Evolutionary conservation across 1,284 basidiomycete species (phyloP).

Genomic region (Sphagnurus paluster): DNA sequence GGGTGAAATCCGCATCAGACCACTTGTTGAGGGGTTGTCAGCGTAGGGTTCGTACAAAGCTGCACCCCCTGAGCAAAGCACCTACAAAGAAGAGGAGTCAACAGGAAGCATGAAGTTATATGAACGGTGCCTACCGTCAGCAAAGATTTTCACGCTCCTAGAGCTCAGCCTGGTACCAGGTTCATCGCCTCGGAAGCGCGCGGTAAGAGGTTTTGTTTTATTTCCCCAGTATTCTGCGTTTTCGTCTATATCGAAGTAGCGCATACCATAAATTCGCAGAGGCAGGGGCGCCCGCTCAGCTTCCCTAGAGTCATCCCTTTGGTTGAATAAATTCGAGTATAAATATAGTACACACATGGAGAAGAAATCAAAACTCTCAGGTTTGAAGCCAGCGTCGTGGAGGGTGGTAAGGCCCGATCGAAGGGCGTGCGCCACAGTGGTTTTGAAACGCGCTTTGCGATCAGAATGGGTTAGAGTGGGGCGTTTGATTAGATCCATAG

Average conservation of each 20-base stretch:
- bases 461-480: conserved; percentile 58
- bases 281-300: not conserved
- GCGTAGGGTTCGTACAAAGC: conserved; percentile 84
- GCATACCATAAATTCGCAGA: conserved; percentile 77
- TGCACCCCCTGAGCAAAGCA: conserved; percentile 86
- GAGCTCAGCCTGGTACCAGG: conserved; percentile 62
- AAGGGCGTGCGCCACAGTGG: conserved; percentile 67
- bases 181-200: conserved; percentile 27
- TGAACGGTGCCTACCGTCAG: conserved; percentile 52
- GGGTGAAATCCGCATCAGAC: conserved; percentile 63
- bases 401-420: conserved; percentile 76
- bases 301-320: not conserved
- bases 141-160: conserved; percentile 79
- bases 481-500: conserved; percentile 65
- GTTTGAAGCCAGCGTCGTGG: conserved; percentile 71
- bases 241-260: conserved; percentile 41
- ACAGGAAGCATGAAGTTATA: not conserved
- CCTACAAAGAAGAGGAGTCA: conserved; percentile 37
- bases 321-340: not conserved
- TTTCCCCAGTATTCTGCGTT: conserved; percentile 61
- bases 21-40: conserved; percentile 70
- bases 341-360: conserved; percentile 45
- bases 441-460: conserved; percentile 51
- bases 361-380: conserved; percentile 63
- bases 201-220: conserved; percentile 54